Evolutionary conservation across 441 rosid species (phyloP).

Genomic region (Gossypium gossypioides): DNA sequence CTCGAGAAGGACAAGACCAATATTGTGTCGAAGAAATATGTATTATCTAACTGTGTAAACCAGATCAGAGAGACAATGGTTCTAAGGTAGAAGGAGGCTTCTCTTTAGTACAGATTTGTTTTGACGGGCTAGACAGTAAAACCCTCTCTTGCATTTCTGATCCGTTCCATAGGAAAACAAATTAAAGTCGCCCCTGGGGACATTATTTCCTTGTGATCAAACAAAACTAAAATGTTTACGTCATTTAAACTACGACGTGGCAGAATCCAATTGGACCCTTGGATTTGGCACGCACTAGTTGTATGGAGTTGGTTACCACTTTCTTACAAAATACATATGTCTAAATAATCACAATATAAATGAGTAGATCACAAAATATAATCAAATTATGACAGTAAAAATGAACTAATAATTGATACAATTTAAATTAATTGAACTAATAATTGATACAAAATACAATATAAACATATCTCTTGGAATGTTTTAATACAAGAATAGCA

Average conservation of each 20-base stretch:
- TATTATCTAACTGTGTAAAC: background rate
- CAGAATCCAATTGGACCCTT: background rate
- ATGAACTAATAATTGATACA: too few species aligned
- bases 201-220: background rate
- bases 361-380: too few species aligned
- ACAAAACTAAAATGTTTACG: background rate
- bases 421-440: too few species aligned
- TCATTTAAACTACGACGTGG: background rate
- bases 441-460: too few species aligned
- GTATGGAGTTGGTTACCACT: background rate
- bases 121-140: constrained; percentile 11
- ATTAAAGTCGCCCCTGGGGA: background rate
- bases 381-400: too few species aligned
- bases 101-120: background rate
- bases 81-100: background rate
- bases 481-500: background rate
- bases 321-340: background rate
- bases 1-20: background rate
- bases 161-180: background rate
- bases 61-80: background rate
- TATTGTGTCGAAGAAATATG: background rate
- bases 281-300: background rate
- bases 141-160: background rate
- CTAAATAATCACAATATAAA: too few species aligned
- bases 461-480: background rate